Conservation (phyloP, 306 rosid species). For the Corylus avellana region DNA sequence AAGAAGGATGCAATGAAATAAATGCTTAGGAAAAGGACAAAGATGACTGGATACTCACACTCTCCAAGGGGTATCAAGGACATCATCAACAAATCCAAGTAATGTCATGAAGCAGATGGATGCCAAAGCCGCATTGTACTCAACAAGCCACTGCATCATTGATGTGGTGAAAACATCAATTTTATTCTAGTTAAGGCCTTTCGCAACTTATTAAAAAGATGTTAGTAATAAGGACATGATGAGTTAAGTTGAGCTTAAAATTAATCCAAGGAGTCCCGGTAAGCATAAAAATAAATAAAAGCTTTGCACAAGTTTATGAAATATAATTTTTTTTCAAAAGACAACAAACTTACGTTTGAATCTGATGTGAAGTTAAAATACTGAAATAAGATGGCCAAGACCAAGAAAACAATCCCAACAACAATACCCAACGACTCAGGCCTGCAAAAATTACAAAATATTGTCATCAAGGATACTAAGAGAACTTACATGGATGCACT, state of each 20-base stretch:
- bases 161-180: constrained; percentile 25
- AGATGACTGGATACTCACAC: constrained; percentile 64
- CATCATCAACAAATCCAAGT: constrained; percentile 98
- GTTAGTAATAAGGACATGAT: constrained; percentile 5
- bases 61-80: constrained; percentile 97
- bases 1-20: constrained; percentile 18
- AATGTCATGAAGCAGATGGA: constrained; percentile 89
- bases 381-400: constrained; percentile 79
- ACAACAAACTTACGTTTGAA: constrained; percentile 65
- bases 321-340: neutral
- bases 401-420: constrained; percentile 85
- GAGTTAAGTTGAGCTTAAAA: neutral
- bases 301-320: neutral
- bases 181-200: neutral
- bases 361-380: constrained; percentile 87
- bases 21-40: constrained; percentile 2
- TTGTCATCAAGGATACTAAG: constrained; percentile 6
- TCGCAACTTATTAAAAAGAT: neutral
- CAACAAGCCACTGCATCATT: constrained; percentile 93
- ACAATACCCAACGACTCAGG: constrained; percentile 95
- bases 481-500: neutral
- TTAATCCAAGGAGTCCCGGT: neutral
- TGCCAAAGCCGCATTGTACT: constrained; percentile 93
- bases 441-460: constrained; percentile 46
- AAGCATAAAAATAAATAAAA: neutral